These are phyloP conservation scores for Kodamaea sp. DNA, from an alignment of 1,139 yeast species.

Conservation along the genomic window DNA sequence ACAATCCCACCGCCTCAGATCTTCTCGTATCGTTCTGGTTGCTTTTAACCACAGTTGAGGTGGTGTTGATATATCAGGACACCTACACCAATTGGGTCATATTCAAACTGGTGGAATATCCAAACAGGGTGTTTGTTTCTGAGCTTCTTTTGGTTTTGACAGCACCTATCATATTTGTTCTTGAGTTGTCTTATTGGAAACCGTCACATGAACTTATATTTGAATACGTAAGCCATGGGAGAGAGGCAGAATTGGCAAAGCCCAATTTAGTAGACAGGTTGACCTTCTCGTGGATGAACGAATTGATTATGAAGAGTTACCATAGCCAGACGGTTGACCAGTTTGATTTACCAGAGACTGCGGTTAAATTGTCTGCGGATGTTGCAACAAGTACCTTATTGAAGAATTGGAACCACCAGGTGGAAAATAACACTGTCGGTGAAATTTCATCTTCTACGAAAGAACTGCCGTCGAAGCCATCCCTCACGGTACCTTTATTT, in stretches of 20 bases:
- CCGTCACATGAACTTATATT: conserved; percentile 28
- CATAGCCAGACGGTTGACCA: conserved; percentile 47
- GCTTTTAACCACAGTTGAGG: conserved; percentile 21
- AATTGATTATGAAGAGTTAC: conserved; percentile 50
- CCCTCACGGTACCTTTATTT: conserved; percentile 44
- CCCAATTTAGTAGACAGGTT: conserved; percentile 53
- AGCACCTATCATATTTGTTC: conserved; percentile 20
- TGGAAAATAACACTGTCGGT: background rate
- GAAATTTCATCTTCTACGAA: background rate
- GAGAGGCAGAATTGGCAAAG: conserved; percentile 22
- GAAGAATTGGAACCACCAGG: conserved; percentile 19
- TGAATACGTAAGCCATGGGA: conserved; percentile 16
- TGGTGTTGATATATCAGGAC: conserved; percentile 31
- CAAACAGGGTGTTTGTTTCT: conserved; percentile 12
- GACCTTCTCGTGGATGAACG: conserved; percentile 67
- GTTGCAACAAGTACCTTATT: conserved; percentile 18
- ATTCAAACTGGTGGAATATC: conserved; percentile 16
- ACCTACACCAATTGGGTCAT: conserved; percentile 27
- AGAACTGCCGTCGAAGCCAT: conserved; percentile 17
- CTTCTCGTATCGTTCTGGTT: conserved; percentile 48
- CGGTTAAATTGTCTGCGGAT: conserved; percentile 47
- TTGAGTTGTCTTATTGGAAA: conserved; percentile 33
- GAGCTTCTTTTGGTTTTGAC: conserved; percentile 22
- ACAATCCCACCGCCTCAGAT: conserved; percentile 34
- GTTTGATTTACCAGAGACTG: conserved; percentile 57